Percentiles rank a stretch among this genome's conserved stretches.
Conservation (phyloP, 139 green algal genomes). For the Picochlorum sp. region DNA sequence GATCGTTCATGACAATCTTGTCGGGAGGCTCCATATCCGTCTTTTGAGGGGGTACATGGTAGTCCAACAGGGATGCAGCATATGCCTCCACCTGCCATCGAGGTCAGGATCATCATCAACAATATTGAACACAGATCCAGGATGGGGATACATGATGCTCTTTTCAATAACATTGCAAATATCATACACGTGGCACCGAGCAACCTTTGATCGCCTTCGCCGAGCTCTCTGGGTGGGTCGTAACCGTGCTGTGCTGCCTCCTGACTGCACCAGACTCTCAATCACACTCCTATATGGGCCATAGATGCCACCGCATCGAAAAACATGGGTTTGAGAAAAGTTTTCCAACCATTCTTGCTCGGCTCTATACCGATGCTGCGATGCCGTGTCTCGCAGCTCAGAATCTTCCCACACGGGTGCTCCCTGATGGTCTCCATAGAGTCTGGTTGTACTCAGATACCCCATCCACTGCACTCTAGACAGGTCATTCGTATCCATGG, state of each 20-base stretch:
- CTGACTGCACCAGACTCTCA: constrained; percentile 12
- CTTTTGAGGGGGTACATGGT: not conserved
- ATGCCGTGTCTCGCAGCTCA: constrained; percentile 14
- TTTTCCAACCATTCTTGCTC: constrained; percentile 50
- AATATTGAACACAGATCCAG: constrained; percentile 59
- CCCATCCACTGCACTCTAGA: constrained; percentile 40
- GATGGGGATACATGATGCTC: constrained; percentile 39
- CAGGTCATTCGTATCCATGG: constrained; percentile 4
- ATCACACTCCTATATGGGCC: constrained; percentile 49
- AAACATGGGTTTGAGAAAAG: constrained; percentile 50
- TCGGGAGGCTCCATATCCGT: constrained; percentile 17
- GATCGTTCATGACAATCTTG: constrained; percentile 59
- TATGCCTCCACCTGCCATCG: constrained; percentile 40
- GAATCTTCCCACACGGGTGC: constrained; percentile 58
- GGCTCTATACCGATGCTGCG: constrained; percentile 25
- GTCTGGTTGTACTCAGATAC: constrained; percentile 56
- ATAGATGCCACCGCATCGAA: constrained; percentile 61
- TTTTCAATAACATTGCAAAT: constrained; percentile 56
- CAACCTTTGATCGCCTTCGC: constrained; percentile 39
- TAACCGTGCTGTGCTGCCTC: not conserved
- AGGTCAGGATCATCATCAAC: constrained; percentile 62
- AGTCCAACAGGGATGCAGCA: constrained; percentile 31
- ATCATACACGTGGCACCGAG: constrained; percentile 62
- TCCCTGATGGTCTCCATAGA: constrained; percentile 62
- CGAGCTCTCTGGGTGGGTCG: constrained; percentile 27